These are phyloP conservation scores for Erigeron canadensis DNA, from an alignment of 129 eudicot genomes.

Conservation along the genomic window DNA sequence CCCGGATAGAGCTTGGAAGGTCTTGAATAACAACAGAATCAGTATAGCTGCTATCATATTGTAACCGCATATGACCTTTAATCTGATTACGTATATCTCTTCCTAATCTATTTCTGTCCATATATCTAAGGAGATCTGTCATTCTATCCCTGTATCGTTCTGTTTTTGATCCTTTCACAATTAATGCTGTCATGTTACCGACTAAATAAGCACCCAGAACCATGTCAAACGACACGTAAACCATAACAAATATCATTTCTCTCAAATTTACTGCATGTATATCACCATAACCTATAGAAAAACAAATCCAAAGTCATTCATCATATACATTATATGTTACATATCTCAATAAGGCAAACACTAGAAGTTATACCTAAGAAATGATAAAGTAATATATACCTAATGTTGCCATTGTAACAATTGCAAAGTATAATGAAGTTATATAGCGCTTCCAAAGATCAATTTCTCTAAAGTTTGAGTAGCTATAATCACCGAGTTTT, in stretches of 20 bases:
- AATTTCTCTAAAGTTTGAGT: slow-evolving; percentile 62
- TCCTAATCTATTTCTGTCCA: slow-evolving; percentile 64
- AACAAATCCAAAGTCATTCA: background rate
- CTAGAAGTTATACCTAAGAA: background rate
- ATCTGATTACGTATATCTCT: slow-evolving; percentile 1
- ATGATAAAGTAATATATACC: slow-evolving; percentile 38
- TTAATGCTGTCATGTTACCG: slow-evolving; percentile 81
- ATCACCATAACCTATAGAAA: slow-evolving; percentile 70
- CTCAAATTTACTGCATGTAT: slow-evolving; percentile 81
- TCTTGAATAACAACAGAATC: slow-evolving; percentile 7
- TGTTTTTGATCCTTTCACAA: slow-evolving; percentile 78
- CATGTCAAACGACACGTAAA: slow-evolving; percentile 80
- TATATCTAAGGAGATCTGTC: slow-evolving; percentile 59
- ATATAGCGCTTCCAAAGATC: slow-evolving; percentile 44
- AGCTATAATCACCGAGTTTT: slow-evolving; percentile 60
- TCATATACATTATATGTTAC: background rate
- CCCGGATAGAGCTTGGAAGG: slow-evolving; percentile 4
- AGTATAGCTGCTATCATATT: background rate
- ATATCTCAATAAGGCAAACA: background rate
- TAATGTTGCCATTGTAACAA: slow-evolving; percentile 79
- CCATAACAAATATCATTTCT: slow-evolving; percentile 77
- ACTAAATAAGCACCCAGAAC: slow-evolving; percentile 75
- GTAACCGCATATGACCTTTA: background rate
- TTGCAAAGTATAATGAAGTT: slow-evolving; percentile 67
- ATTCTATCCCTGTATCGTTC: slow-evolving; percentile 73